phyloP scores from a whole-genome alignment of 192 early-diverging fungal genomes.

The Podila minutissima region DNA sequence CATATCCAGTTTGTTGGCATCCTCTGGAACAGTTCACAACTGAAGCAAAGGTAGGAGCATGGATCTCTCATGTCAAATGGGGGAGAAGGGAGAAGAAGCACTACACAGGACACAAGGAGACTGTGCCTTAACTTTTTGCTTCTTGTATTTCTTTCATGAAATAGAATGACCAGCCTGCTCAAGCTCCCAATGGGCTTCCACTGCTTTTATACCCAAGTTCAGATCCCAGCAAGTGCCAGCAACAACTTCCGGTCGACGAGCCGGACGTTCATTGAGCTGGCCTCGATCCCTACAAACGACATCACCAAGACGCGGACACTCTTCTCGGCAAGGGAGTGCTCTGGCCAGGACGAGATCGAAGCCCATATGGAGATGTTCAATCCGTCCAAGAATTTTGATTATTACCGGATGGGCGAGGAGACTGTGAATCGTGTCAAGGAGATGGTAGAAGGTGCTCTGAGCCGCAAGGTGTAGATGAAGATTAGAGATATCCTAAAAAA shows the following conservation, averaged over 20 bases:
- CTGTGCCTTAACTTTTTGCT: not conserved
- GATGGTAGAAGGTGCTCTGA: slow-evolving; percentile 34
- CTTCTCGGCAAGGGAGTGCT: slow-evolving; percentile 35
- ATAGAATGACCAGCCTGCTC: slow-evolving; percentile 19
- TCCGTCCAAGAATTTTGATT: slow-evolving; percentile 42
- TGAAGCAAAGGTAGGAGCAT: slow-evolving; percentile 50
- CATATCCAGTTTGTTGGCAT: slow-evolving; percentile 63
- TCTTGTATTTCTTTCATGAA: not conserved
- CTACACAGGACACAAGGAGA: no score
- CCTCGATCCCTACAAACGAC: slow-evolving; percentile 13
- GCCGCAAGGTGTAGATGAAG: not conserved
- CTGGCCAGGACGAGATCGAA: slow-evolving; percentile 50
- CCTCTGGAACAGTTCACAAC: slow-evolving; percentile 53
- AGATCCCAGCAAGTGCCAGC: slow-evolving; percentile 27
- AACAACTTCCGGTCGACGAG: slow-evolving; percentile 20
- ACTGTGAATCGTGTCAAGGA: slow-evolving; percentile 15
- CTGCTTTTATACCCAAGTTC: slow-evolving; percentile 55
- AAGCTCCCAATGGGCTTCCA: slow-evolving; percentile 38
- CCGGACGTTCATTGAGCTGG: slow-evolving; percentile 43
- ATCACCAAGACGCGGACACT: not conserved
- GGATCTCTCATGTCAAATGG: no score
- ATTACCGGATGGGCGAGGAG: slow-evolving; percentile 44
- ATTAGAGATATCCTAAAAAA: not conserved
- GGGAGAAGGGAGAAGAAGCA: no score
- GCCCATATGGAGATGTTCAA: slow-evolving; percentile 56